Evolutionary conservation across 2,329 filamentous ascomycete species (phyloP), one percentile per base, ranked within the genome.

Genomic region (Fusarium albidum): DNA sequence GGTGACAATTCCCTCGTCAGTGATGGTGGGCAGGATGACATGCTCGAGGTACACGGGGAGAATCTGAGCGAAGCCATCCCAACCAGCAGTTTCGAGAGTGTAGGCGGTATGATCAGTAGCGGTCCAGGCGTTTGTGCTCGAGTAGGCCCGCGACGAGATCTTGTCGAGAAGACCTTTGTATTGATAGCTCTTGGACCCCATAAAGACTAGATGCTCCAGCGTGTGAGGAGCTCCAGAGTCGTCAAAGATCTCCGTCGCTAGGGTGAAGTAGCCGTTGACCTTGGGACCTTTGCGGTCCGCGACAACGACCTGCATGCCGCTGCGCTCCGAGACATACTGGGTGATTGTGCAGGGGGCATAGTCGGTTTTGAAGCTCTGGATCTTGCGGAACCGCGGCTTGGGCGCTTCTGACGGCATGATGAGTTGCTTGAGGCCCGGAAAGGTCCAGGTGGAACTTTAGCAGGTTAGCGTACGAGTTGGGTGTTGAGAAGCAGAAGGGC

Each of bases 121-220:
- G 2, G 95, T 99, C 92, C 94, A 99, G 5, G 95, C 95, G 74
- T 99, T 99, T 27, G 95, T 99, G 52, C 84, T 85, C 2, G 94
- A 96, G 72, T 98, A 99, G 2, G 94, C 92, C 61, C 96, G 86
- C 5, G 92, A 96, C 3, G 95, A 92, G 52, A 99, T 83, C 76
- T 96, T 96, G 73, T 98, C 94, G 14, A 99, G 82, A 33, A 99
- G 86, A 2, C 95, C 95, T 73, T 98, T 98, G 79, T 96, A 98
- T 55, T 85, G 89, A 72, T 96, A 98, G 70, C 83, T 96, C 71
- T 90, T 92, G 18, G 95, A 98, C 25, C 95, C 95, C 88, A 93
- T 92, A 70, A 93, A 94, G 60, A 91, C 80, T 12, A 94, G 76
- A 71, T 93, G 89, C 74, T 94, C 89, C n/a, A 94, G 79, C 0